Percentiles rank a stretch among this genome's conserved stretches.
Conservation (phyloP, 1,139 yeast genomes). For the Saccharomyces hybrid region DNA sequence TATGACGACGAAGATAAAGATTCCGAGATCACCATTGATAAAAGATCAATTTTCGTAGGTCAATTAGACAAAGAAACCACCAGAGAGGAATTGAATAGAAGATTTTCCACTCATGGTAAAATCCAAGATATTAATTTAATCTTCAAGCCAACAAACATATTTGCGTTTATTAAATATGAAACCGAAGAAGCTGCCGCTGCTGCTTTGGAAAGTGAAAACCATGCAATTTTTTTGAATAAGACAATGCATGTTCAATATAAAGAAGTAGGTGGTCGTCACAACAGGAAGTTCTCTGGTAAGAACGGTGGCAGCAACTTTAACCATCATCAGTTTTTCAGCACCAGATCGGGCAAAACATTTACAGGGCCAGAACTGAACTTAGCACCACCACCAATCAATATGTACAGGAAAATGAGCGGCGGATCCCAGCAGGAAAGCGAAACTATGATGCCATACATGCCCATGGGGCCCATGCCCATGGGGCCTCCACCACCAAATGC, state of each 20-base stretch:
- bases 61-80: slow-evolving; percentile 52
- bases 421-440: slow-evolving; percentile 7
- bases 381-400: slow-evolving; percentile 71
- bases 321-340: slow-evolving; percentile 16
- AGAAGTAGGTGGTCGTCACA: slow-evolving; percentile 38
- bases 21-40: slow-evolving; percentile 47
- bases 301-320: slow-evolving; percentile 14
- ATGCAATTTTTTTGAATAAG: slow-evolving; percentile 60
- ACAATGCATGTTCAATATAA: slow-evolving; percentile 81
- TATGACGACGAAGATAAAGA: slow-evolving; percentile 3
- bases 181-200: slow-evolving; percentile 71
- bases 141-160: slow-evolving; percentile 45
- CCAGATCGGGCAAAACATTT: slow-evolving; percentile 16
- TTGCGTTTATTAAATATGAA: slow-evolving; percentile 64
- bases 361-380: slow-evolving; percentile 41
- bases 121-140: slow-evolving; percentile 47
- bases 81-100: slow-evolving; percentile 45
- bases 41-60: slow-evolving; percentile 67
- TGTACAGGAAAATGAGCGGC: slow-evolving; percentile 34
- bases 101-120: slow-evolving; percentile 63
- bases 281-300: slow-evolving; percentile 17
- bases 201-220: slow-evolving; percentile 77
- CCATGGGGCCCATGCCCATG: slow-evolving; percentile 1
- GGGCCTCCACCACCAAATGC: background rate
- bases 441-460: slow-evolving; percentile 2